A percentile compares a stretch with the other conserved stretches of the same genome.
These are phyloP conservation scores for Jamesozyma hellenica DNA, from an alignment of 805 yeast genomes.

Conservation along the genomic window DNA sequence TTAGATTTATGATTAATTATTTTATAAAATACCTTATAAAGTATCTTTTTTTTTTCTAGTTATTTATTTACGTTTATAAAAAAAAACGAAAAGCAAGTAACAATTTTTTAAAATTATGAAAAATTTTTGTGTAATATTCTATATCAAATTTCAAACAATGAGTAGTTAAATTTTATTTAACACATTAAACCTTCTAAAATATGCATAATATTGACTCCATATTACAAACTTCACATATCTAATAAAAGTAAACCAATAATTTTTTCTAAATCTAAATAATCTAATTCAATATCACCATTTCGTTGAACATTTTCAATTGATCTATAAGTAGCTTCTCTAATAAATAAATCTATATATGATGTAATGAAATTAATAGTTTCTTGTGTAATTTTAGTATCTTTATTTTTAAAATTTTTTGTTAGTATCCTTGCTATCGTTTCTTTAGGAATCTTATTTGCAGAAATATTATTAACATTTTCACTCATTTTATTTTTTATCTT, in stretches of 20 bases:
- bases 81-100: no score
- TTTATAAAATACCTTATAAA: conserved; percentile 21
- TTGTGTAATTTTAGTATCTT: conserved; percentile 16
- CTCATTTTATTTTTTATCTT: no score
- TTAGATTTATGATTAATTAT: conserved; percentile 5
- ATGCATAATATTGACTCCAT: no score
- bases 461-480: no score
- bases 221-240: conserved; percentile 18
- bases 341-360: conserved; percentile 21
- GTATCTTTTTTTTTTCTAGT: no score
- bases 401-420: conserved; percentile 12
- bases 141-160: no score
- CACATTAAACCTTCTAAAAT: no score
- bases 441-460: conserved; percentile 1
- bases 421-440: conserved; percentile 13
- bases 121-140: no score
- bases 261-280: conserved; percentile 21
- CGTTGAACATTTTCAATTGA: conserved; percentile 19
- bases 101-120: no score
- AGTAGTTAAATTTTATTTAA: no score
- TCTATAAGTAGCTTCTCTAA: conserved; percentile 24
- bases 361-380: conserved; percentile 15
- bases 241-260: conserved; percentile 25
- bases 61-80: no score
- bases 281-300: conserved; percentile 5